phyloP scores from a whole-genome alignment of 257 asterid species.

The Capsicum baccatum region DNA sequence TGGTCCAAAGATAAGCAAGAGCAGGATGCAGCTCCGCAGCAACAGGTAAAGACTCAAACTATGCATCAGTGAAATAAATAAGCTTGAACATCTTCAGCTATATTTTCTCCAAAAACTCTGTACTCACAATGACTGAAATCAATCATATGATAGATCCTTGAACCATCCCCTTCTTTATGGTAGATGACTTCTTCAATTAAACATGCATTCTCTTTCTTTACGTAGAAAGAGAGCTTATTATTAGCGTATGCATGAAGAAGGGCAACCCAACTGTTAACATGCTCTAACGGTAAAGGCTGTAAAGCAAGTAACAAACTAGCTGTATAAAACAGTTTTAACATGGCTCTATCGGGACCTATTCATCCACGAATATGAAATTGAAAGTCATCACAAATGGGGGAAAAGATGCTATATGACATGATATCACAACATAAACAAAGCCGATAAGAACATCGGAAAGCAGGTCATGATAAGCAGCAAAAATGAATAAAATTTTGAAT shows the following conservation, averaged over 20 bases:
- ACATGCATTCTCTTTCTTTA: not conserved
- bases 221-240: not conserved
- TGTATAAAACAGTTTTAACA: not conserved
- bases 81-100: not conserved
- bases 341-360: not conserved
- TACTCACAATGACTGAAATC: not conserved
- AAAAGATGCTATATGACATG: not conserved
- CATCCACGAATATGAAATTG: not conserved
- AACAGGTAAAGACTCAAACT: not conserved
- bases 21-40: constrained; percentile 6
- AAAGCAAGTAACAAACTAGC: not conserved
- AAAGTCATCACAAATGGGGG: not conserved
- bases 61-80: not conserved
- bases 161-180: not conserved
- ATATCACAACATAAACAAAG: not conserved
- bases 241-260: constrained; percentile 5
- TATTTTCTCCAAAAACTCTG: not conserved
- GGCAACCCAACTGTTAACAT: not conserved
- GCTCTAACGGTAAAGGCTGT: not conserved
- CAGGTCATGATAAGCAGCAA: not conserved
- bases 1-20: not conserved
- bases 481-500: not conserved
- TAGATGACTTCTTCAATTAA: not conserved
- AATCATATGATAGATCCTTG: not conserved
- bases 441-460: not conserved